Conservation (phyloP, 331 rosid genomes). For the Stylosanthes scabra region DNA sequence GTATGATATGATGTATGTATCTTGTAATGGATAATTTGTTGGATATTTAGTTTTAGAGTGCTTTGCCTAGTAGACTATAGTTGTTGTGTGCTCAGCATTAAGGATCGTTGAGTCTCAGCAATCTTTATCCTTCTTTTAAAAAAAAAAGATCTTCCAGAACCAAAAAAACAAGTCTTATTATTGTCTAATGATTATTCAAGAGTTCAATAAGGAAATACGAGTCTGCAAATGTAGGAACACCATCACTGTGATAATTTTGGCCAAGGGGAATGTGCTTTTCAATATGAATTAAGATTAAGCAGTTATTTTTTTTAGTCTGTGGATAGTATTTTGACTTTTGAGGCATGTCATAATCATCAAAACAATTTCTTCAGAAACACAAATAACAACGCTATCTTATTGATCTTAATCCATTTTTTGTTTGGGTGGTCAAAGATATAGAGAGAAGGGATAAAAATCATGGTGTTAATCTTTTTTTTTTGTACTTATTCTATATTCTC, state of each 20-base stretch:
- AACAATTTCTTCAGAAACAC: neutral
- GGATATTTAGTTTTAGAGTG: too few relatives aligned
- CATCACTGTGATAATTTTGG: neutral
- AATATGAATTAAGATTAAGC: neutral
- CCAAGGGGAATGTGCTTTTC: neutral
- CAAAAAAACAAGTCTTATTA: neutral
- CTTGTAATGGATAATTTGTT: constrained; percentile 7
- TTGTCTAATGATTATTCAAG: neutral
- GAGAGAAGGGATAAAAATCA: too few relatives aligned
- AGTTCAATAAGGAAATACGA: neutral
- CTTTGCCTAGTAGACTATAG: neutral
- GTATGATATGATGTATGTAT: neutral
- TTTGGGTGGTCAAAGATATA: too few relatives aligned
- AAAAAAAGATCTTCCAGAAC: too few relatives aligned
- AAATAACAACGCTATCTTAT: too few relatives aligned
- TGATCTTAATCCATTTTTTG: too few relatives aligned
- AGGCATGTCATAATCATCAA: neutral
- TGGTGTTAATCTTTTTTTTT: too few relatives aligned
- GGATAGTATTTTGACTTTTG: neutral
- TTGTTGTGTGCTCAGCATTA: neutral
- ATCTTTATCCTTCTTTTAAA: neutral
- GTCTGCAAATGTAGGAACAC: neutral
- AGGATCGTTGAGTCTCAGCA: neutral
- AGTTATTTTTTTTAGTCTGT: too few relatives aligned
- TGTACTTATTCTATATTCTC: too few relatives aligned